Evolutionary conservation across 306 rosid genomes (phyloP), one percentile per base, ranked within the genome.

Genomic region (Gastrolobium villosum): DNA sequence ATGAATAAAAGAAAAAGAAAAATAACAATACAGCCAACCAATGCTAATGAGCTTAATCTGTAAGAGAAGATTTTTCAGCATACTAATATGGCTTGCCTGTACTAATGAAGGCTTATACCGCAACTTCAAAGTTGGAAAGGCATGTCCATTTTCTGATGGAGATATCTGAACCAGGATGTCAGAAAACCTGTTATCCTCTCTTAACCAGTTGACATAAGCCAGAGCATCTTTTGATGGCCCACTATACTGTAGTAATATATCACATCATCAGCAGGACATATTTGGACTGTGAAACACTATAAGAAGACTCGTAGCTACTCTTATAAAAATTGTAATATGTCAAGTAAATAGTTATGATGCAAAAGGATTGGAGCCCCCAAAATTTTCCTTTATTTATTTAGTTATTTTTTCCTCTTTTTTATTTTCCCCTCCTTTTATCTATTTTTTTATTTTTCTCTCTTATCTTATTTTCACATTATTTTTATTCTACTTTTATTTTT

Each of bases 31-130:
- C 55, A 64, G 54, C 61, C 34, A 31, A 35, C 8, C 11, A 34
- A 54, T 26, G 14, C 34, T 7, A 68, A 61, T 20, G 39, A 40
- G 44, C 41, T 55, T 28, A 57, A 64, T 37, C 26, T 10, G 34
- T 6, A 15, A 30, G 36, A 64, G n/a, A 46, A 53, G 60, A 66
- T 7, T 65, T 53, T 67, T 61, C 5, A 14, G 5, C 70, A 62
- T 59, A 7, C 28, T 11, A 46, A 32, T 15, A 75, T 36, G 54
- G 71, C 84, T 89, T 83, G 82, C 99, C 96, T 95, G 97, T 52
- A 95, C 90, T 61, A 95, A 76, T 65, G 99, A 91, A 60, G 96
- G 93, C 94, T 89, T 95, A 72, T 92, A 95, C 20, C 94, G 97
- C 87, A 95, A 85, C 89, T 84, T 92, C 89, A 94, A 86, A 76